phyloP scores from a whole-genome alignment of 768 basidiomycete genomes.

The Lentinus tigrinus region DNA sequence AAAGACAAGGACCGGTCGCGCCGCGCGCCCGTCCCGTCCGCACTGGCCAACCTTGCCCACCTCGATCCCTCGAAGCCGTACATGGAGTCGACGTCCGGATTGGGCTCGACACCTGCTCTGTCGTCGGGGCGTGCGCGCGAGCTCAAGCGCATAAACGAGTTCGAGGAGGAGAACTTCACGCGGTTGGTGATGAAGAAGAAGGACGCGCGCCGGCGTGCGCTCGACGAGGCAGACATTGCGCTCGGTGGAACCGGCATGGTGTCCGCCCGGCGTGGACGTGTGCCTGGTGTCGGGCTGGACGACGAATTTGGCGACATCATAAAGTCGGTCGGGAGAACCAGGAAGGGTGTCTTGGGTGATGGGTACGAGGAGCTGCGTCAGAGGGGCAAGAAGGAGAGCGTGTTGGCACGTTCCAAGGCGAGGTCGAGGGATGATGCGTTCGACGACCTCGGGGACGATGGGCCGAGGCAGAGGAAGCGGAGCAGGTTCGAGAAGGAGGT shows the following conservation, averaged over 20 bases:
- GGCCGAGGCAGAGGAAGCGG: conserved; percentile 36
- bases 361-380: conserved; percentile 82
- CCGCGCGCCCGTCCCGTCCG: conserved; percentile 59
- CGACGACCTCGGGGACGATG: conserved; percentile 31
- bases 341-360: conserved; percentile 47
- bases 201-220: conserved; percentile 64
- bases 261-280: conserved; percentile 53
- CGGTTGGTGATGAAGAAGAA: conserved; percentile 89
- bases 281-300: conserved; percentile 66
- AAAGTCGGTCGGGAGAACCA: conserved; percentile 50
- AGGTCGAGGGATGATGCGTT: conserved; percentile 30
- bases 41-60: conserved; percentile 52
- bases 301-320: conserved; percentile 86
- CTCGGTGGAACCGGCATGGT: conserved; percentile 64
- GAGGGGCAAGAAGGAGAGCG: conserved; percentile 60
- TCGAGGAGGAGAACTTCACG: conserved; percentile 94
- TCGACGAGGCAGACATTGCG: conserved; percentile 87
- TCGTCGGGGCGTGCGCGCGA: conserved; percentile 74
- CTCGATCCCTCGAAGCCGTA: conserved; percentile 62
- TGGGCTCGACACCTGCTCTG: conserved; percentile 60
- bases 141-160: conserved; percentile 77
- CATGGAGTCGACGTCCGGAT: conserved; percentile 68
- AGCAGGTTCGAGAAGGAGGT: conserved; percentile 45
- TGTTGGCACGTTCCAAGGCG: conserved; percentile 57
- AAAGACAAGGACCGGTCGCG: conserved; percentile 46